phyloP scores from a whole-genome alignment of 148 eudicot genomes.

The Camellia japonica region DNA sequence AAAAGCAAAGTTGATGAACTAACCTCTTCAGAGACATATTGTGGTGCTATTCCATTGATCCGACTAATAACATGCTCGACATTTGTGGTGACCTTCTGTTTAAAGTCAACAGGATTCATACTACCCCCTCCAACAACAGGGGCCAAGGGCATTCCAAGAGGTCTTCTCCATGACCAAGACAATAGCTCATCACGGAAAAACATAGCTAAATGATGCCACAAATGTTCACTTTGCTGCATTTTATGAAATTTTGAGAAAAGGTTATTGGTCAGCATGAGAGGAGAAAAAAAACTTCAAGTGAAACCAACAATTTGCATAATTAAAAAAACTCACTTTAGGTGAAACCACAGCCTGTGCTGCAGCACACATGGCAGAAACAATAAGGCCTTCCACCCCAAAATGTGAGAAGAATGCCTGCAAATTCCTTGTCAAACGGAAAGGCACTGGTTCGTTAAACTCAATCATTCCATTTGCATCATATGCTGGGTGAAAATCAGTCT shows the following conservation, averaged over 20 bases:
- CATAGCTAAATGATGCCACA: slow-evolving; percentile 99
- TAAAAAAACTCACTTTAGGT: slow-evolving; percentile 60
- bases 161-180: slow-evolving; percentile 99
- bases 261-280: background rate
- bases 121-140: slow-evolving; percentile 72
- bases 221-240: slow-evolving; percentile 87
- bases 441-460: slow-evolving; percentile 95
- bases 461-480: slow-evolving; percentile 97
- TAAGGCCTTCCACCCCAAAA: slow-evolving; percentile 96
- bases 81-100: slow-evolving; percentile 73
- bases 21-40: slow-evolving; percentile 85
- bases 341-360: slow-evolving; percentile 94
- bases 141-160: slow-evolving; percentile 79
- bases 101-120: slow-evolving; percentile 78
- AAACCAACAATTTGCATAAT: background rate
- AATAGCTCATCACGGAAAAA: slow-evolving; percentile 98
- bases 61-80: slow-evolving; percentile 75
- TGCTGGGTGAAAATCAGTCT: slow-evolving; percentile 96
- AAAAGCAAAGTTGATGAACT: background rate
- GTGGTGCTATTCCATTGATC: slow-evolving; percentile 76
- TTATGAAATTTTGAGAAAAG: background rate
- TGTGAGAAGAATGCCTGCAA: slow-evolving; percentile 94
- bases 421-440: slow-evolving; percentile 92
- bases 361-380: slow-evolving; percentile 89
- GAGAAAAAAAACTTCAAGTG: background rate